Evolutionary conservation across 2,329 filamentous ascomycete genomes (phyloP), one percentile per base, ranked within the genome.

Genomic region (Pezizomycotina sp.): DNA sequence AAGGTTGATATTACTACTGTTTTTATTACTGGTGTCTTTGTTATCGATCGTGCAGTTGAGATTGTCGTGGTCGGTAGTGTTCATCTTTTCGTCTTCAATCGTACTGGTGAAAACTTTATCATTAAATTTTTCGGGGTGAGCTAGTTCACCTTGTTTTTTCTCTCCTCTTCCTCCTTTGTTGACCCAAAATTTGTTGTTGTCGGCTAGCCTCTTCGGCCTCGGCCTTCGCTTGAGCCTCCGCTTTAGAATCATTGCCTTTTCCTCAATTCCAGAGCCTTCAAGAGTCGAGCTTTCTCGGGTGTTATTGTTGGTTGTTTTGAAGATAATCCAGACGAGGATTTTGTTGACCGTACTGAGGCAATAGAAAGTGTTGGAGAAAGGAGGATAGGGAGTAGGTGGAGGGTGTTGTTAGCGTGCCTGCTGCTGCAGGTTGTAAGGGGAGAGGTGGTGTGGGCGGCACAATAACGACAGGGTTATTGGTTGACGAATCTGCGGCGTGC

Each of bases 241-340:
- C 42, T 54, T 47, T 14, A 51, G 53, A 32, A 57, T 57, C 52
- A 75, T 73, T 56, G 82, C 83, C 58, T 78, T 82, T 91, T 89
- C 34, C 86, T 70, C 48, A 93, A 59, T 57, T 93, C 79, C 60
- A 93, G 68, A 5, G 89, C 89, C 60, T 91, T 93, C 80, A 92
- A 84, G 45, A 98, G 63, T 36, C 89, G 69, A 43, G 80, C 73
- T 60, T 91, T 95, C 56, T 98, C 89, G 1, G 81, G 80, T 1
- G 81, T 82, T 51, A 91, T 77, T n/a, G 62, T 60, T 7, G 55
- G 64, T 50, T 56, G 62, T 52, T n/a, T n/a, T n/a, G n/a, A n/a
- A n/a, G n/a, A n/a, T n/a, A n/a, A n/a, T 52, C 53, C 45, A 33
- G 52, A 31, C 21, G 58, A 43, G 27, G 45, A 31, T 49, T 60